Base-by-base conservation (phyloP, 2,329 filamentous ascomycete genomes). In the Sordariomycetes sp. region DNA sequence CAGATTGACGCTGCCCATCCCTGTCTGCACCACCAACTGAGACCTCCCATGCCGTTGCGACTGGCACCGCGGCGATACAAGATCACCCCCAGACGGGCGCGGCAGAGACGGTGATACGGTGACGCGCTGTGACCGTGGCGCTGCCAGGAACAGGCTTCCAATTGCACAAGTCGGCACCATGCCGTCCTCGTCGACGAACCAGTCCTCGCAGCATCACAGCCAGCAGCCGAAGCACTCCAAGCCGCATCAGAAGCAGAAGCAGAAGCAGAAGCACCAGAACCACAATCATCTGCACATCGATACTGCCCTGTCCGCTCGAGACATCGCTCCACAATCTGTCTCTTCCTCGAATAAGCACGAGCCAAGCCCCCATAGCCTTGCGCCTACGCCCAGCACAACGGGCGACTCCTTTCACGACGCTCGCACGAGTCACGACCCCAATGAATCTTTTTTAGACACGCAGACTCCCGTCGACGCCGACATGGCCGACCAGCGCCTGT, bases 391-490 rank as follows among this genome's bases (percentile, higher is more conserved):
- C 19, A 17, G 12, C 27, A 30, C n/a, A n/a, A n/a, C n/a, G n/a
- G n/a, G n/a, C n/a, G 25, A 16, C 25, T 8, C 23, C 23, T 11
- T 10, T 3, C 23, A 6, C 23, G n/a, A 28, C n/a, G 25, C 25
- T 5, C 25, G 30, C 17, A 21, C 21, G n/a, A 11, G 11, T 23
- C 16, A 25, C 12, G 15, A 9, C 29, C 20, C 37, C 34, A 30
- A 47, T 50, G 47, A 40, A 40, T 49, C 39, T 35, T 44, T 46
- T 41, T 39, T 46, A 46, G 47, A 45, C 38, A 36, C 39, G 20
- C 43, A 42, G 24, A 42, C 38, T 34, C 40, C 40, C 30, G 28
- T 28, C 36, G 38, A 39, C 37, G 33, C 31, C 44, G 42, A 36
- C 37, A 53, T 53, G 50, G 39, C 47, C 30, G 48, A 50, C 35